Evolutionary conservation across 208 protist genomes (phyloP), one percentile per base, ranked within the genome.

Genomic region (Leishmania major): DNA sequence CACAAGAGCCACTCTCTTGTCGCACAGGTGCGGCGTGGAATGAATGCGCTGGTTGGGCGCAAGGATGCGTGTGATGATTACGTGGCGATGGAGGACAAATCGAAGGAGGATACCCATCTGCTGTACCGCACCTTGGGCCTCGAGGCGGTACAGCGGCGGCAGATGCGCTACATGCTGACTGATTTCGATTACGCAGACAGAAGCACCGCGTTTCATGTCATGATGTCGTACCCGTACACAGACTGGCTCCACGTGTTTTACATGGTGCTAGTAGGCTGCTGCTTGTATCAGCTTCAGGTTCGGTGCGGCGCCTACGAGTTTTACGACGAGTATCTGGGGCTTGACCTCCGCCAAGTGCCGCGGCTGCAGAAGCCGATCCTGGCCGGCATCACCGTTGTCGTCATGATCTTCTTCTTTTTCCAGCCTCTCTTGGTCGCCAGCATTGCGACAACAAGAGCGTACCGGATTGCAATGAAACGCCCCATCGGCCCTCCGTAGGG

Each of bases 161-260:
- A 97, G 85, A 92, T 95, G 86, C 90, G 92, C 40, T 95, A 90
- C 81, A 96, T 96, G 92, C 89, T 96, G 51, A 95, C 90, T 4
- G 95, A 97, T 80, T 96, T 96, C 80, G 93, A 96, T 79, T 90
- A 96, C 84, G 81, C 75, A 11, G 92, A 97, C 84, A 87, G 91
- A 47, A 83, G 94, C 74, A 96, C 89, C 37, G 78, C 93, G 45
- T 96, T 96, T 73, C 94, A 97, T 78, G 92, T 97, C 17, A 96
- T 97, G 94, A 94, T 96, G 92, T 92, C 93, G n/a, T 97, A 97
- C 81, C 94, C 94, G 17, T 97, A 97, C 88, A 92, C 92, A 17
- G 92, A 97, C 64, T 96, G 93, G 93, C 51, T 96, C 6, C 93
- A 97, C 74, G 92, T 87, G 28, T 90, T 97, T 60, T 96, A 95